phyloP scores from a whole-genome alignment of 306 rosid genomes.

The Prinsepia uniflora region DNA sequence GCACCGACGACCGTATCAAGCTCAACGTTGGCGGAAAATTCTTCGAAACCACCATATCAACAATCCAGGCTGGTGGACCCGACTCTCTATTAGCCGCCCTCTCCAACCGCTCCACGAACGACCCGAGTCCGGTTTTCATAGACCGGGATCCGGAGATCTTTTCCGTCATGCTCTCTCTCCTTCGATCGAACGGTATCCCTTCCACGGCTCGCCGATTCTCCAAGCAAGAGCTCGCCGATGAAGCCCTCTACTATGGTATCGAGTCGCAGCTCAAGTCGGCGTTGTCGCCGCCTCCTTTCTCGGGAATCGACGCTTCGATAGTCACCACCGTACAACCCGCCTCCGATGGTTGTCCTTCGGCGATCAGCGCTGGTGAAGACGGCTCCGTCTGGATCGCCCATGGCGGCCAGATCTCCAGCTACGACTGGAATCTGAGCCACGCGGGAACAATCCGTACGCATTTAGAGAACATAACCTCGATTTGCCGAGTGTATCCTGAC shows the following conservation, averaged over 20 bases:
- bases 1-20: constrained; percentile 55
- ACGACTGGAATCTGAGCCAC: constrained; percentile 62
- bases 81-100: constrained; percentile 71
- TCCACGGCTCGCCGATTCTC: constrained; percentile 61
- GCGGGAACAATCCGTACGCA: constrained; percentile 64
- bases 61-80: constrained; percentile 66
- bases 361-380: constrained; percentile 47
- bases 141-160: constrained; percentile 92
- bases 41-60: constrained; percentile 71
- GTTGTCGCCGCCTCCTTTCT: constrained; percentile 51
- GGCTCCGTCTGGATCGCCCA: constrained; percentile 90
- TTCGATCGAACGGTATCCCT: constrained; percentile 69
- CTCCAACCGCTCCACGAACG: constrained; percentile 47
- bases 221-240: constrained; percentile 77
- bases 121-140: constrained; percentile 60
- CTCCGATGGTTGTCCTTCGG: constrained; percentile 67
- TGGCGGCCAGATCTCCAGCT: constrained; percentile 75
- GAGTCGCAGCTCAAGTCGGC: constrained; percentile 60
- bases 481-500: constrained; percentile 65
- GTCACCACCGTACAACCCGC: constrained; percentile 54
- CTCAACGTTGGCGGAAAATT: constrained; percentile 89
- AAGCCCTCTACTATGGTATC: constrained; percentile 77
- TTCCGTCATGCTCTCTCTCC: constrained; percentile 73
- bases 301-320: constrained; percentile 71
- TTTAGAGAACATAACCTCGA: constrained; percentile 60